Conservation (phyloP, 768 basidiomycete species). For the Xanthoconium stramineum region DNA sequence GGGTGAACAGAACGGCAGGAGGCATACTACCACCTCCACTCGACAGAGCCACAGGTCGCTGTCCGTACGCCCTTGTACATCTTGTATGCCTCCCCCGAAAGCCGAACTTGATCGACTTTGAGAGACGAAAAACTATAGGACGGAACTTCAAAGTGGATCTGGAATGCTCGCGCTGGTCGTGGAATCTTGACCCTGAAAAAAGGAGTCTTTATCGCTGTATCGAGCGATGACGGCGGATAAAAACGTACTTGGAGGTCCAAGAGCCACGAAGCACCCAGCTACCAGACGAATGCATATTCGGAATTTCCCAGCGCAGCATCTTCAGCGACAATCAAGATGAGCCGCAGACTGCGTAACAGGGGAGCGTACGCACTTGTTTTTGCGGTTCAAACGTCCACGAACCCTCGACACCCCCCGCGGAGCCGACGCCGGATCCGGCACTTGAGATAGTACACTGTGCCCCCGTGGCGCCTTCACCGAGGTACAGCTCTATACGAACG, state of each 20-base stretch:
- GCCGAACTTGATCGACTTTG: slow-evolving; percentile 81
- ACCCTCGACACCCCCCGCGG: slow-evolving; percentile 42
- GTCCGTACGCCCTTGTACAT: slow-evolving; percentile 89
- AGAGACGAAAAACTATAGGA: slow-evolving; percentile 73
- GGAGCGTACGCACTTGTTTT: slow-evolving; percentile 44
- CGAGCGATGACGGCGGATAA: neutral
- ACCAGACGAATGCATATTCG: slow-evolving; percentile 61
- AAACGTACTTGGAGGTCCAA: slow-evolving; percentile 61
- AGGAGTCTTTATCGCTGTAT: neutral
- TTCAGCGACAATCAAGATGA: slow-evolving; percentile 24
- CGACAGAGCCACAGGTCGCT: slow-evolving; percentile 32
- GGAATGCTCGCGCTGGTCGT: slow-evolving; percentile 73
- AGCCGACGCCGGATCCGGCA: slow-evolving; percentile 47
- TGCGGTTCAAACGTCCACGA: slow-evolving; percentile 81
- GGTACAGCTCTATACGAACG: slow-evolving; percentile 64
- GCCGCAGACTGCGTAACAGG: neutral
- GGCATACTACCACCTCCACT: slow-evolving; percentile 31
- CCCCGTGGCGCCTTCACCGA: slow-evolving; percentile 70
- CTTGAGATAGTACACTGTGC: slow-evolving; percentile 71
- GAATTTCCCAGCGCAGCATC: slow-evolving; percentile 80
- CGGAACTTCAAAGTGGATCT: slow-evolving; percentile 68
- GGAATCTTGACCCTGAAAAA: slow-evolving; percentile 37
- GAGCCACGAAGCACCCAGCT: slow-evolving; percentile 75
- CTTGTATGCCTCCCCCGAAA: slow-evolving; percentile 79
- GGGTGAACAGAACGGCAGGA: too few species aligned